Evolutionary conservation across 805 yeast species (phyloP), one percentile per base, ranked within the genome.

Genomic region (Kodamaea restingae): DNA sequence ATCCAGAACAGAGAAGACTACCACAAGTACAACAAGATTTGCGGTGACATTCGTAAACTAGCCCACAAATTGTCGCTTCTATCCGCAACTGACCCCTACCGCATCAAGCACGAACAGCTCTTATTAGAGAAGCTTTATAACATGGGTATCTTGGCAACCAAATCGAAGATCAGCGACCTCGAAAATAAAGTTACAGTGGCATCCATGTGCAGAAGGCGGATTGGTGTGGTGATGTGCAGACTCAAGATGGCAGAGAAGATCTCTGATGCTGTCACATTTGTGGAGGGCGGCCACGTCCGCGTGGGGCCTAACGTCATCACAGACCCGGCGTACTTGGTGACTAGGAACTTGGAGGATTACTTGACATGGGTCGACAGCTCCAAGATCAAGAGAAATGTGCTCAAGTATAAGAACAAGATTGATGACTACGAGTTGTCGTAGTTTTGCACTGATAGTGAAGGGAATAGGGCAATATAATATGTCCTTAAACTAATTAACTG

Each of bases 331-430:
- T 91, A 82, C 58, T 70, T 95, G 52, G 93, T 93, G 4, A 91
- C 97, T 2, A 76, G 96, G 57, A 87, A 80, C 52, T 74, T 93
- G 84, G 99, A 93, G 59, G 99, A 93, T 61, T 93, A 88, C 61
- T 73, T 93, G 51, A 93, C 98, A 3, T 93, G 99, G 99, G 93
- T 86, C n/a, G 97, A 93, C 55, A 76, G 81, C 30, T 83, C 95
- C 50, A 95, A 93, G 81, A 90, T 95, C 63, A 90, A 85, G 72
- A 76, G 84, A 54, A 88, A 87, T 50, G 78, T 91, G 43, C 79
- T 90, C 65, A 84, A 84, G 65, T 93, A 84, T 70, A 84, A 86
- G 65, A 90, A 91, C 50, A 65, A 69, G 58, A 65, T 69, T 46
- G 84, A 80, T 55, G 84, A 79, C 54, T 80, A 68, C 54, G 81